Evolutionary conservation across 148 eudicot genomes (phyloP), one percentile per base, ranked within the genome.

Genomic region (Camellia lanceoleosa): DNA sequence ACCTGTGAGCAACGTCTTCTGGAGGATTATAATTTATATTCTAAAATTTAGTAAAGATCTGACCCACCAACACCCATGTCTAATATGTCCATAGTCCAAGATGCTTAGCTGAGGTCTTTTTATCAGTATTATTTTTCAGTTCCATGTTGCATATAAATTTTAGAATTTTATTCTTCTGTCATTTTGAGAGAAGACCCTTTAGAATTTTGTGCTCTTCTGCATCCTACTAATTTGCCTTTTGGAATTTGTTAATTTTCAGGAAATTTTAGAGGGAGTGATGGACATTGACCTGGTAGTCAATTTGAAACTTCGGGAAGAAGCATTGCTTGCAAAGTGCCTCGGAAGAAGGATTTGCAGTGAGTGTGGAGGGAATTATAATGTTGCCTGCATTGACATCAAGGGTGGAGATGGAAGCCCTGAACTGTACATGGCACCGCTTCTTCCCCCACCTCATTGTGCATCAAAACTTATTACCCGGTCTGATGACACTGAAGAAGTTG

Each of bases 291-390:
- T 94, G 90, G 98, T 92, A 38, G 84, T 94, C 62, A 94, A 94
- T 83, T 93, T 94, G 79, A 94, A 89, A 86, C 98, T 94, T 54
- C 93, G 88, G 14, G 98, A 92, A 82, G 95, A 92, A 58, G 98
- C 94, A 15, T 80, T 94, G 80, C 79, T 94, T 80, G 97, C 92
- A 75, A 94, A 94, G 87, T 94, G 98, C 82, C 92, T 94, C 52
- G 98, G 98, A 49, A 89, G 98, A 84, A 92, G 98, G 87, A 91
- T 89, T 55, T 94, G 98, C 79, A 91, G 95, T 69, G 89, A 94
- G 75, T 94, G 98, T 86, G 98, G 98, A 70, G 92, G 92, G 42
- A 92, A 92, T 65, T 94, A 88, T 82, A 94, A 94, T 86, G 85
- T 94, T 66, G 98, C 98, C 62, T 87, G 91, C 86, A 92, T 94